These are phyloP conservation scores for Pisolithus microcarpus DNA, from an alignment of 768 basidiomycete species.

Conservation along the genomic window DNA sequence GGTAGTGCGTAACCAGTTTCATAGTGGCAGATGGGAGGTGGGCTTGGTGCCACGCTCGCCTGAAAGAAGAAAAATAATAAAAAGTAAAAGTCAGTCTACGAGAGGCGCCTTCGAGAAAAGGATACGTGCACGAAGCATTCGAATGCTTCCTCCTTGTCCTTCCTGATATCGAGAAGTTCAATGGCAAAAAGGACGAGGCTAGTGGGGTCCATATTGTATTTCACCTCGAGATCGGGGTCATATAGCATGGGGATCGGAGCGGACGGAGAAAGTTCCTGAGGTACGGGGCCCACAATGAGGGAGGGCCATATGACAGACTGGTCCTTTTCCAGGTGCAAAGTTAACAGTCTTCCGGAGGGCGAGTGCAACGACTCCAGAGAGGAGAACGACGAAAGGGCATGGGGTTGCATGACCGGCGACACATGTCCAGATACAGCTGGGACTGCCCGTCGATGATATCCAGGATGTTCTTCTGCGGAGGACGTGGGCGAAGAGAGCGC, in stretches of 20 bases:
- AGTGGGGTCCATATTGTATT: constrained; percentile 83
- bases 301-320: constrained; percentile 80
- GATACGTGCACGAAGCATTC: constrained; percentile 68
- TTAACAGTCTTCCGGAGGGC: constrained; percentile 59
- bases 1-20: constrained; percentile 67
- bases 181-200: constrained; percentile 66
- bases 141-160: constrained; percentile 70
- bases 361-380: constrained; percentile 67
- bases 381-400: constrained; percentile 64
- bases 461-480: constrained; percentile 46
- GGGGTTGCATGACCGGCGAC: constrained; percentile 49
- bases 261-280: constrained; percentile 50
- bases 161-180: constrained; percentile 68
- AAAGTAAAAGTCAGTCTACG: neutral
- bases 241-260: constrained; percentile 47
- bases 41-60: constrained; percentile 78
- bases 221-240: constrained; percentile 43
- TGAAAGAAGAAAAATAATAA: constrained; percentile 26
- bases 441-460: constrained; percentile 12
- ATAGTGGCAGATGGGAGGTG: constrained; percentile 71
- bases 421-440: constrained; percentile 44
- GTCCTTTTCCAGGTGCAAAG: constrained; percentile 74
- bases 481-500: constrained; percentile 56
- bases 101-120: neutral
- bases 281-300: constrained; percentile 65